These are phyloP conservation scores for Boletus insuetus DNA, from an alignment of 768 basidiomycete species.

Conservation along the genomic window DNA sequence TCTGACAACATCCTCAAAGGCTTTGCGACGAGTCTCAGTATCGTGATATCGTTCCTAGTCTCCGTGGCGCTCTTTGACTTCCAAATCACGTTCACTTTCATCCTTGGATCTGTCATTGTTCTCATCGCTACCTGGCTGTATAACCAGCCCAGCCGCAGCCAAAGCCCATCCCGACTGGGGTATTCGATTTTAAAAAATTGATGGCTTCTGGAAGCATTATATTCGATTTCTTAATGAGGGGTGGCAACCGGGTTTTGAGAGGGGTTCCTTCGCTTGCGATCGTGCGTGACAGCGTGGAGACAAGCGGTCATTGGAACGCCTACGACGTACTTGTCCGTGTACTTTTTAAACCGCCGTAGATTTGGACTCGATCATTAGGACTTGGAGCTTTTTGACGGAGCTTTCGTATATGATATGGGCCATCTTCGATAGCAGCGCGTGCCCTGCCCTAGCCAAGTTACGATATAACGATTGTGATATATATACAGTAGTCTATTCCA, in stretches of 20 bases:
- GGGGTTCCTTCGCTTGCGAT: slow-evolving; percentile 3
- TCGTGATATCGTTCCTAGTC: slow-evolving; percentile 92
- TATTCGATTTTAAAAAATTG: slow-evolving; percentile 29
- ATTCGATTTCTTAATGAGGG: neutral
- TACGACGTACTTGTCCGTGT: slow-evolving; percentile 17
- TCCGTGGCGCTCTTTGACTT: slow-evolving; percentile 90
- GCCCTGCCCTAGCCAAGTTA: slow-evolving; percentile 16
- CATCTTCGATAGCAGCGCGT: slow-evolving; percentile 12
- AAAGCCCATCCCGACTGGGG: slow-evolving; percentile 26
- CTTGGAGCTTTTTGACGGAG: slow-evolving; percentile 16
- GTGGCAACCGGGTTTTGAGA: neutral
- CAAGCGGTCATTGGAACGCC: slow-evolving; percentile 12
- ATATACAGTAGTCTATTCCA: slow-evolving; percentile 28
- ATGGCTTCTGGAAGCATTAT: slow-evolving; percentile 4
- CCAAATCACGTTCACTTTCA: slow-evolving; percentile 80
- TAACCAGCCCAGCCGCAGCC: slow-evolving; percentile 58
- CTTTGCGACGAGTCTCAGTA: slow-evolving; percentile 92
- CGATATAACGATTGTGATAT: slow-evolving; percentile 28
- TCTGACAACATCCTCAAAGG: slow-evolving; percentile 91
- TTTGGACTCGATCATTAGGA: slow-evolving; percentile 27
- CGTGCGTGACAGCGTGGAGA: neutral
- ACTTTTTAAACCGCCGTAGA: slow-evolving; percentile 21
- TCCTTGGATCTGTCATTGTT: slow-evolving; percentile 81
- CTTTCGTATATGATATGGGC: slow-evolving; percentile 22
- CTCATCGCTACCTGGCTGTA: slow-evolving; percentile 90